These are phyloP conservation scores for Cryptomeria japonica DNA, from an alignment of 75 land plant genomes.

Conservation along the genomic window DNA sequence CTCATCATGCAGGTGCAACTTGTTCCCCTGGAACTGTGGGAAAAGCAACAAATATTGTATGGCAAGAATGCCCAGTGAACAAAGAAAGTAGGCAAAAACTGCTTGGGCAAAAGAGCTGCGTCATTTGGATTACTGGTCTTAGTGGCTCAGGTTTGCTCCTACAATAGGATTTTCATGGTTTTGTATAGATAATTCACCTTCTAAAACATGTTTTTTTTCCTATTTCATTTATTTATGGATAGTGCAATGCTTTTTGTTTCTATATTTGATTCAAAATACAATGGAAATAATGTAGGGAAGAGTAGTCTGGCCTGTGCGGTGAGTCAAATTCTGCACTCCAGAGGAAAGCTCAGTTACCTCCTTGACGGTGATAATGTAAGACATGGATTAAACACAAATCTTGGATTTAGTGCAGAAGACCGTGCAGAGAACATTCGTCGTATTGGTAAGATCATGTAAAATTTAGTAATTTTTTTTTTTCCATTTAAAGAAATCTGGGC, in stretches of 20 bases:
- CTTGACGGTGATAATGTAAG: constrained; percentile 94
- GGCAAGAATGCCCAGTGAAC: constrained; percentile 82
- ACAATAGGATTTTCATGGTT: not conserved
- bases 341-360: constrained; percentile 77
- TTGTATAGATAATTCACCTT: not conserved
- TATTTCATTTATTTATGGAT: not conserved
- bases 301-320: constrained; percentile 87
- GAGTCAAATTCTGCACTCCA: constrained; percentile 47
- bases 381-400: constrained; percentile 83
- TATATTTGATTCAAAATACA: not conserved
- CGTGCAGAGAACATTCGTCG: constrained; percentile 92
- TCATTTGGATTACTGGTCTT: constrained; percentile 96
- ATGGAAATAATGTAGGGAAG: constrained; percentile 53
- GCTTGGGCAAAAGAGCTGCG: constrained; percentile 87
- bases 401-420: constrained; percentile 86
- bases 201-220: too few species aligned
- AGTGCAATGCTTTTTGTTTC: not conserved
- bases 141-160: constrained; percentile 83
- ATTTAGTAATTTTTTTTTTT: not conserved
- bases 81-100: constrained; percentile 64
- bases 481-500: not conserved
- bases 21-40: constrained; percentile 33
- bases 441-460: constrained; percentile 51
- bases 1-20: constrained; percentile 26
- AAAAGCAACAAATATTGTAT: constrained; percentile 78